Percentiles rank a stretch among this genome's conserved stretches.
Evolutionary conservation across 2,329 filamentous ascomycete species (phyloP).

Genomic region (Scedosporium apiospermum): DNA sequence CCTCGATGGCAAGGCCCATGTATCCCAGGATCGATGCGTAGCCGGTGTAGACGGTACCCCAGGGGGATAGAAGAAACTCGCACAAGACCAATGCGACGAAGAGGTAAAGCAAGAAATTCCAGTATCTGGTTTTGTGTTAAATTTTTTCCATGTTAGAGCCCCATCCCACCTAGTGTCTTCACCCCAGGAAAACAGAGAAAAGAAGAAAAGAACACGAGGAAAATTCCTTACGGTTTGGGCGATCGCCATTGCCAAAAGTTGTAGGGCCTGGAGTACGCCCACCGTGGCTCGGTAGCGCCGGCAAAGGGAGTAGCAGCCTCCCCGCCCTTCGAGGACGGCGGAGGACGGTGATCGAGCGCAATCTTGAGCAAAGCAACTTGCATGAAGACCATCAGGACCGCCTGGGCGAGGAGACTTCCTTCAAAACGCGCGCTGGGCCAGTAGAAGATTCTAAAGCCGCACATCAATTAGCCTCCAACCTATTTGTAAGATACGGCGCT

Average conservation of each 20-base stretch:
- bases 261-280: constrained; percentile 47
- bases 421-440: constrained; percentile 60
- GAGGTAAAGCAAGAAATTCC: constrained; percentile 66
- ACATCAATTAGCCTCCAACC: neutral
- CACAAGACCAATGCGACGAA: constrained; percentile 49
- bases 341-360: constrained; percentile 57
- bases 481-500: neutral
- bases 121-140: constrained; percentile 45
- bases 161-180: neutral
- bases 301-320: constrained; percentile 55
- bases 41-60: constrained; percentile 45
- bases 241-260: constrained; percentile 78
- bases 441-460: constrained; percentile 53
- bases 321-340: constrained; percentile 49
- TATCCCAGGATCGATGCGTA: constrained; percentile 65
- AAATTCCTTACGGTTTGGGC: constrained; percentile 48
- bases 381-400: constrained; percentile 55
- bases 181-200: neutral
- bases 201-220: neutral
- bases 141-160: neutral
- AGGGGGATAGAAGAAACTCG: constrained; percentile 57
- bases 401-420: constrained; percentile 52
- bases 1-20: constrained; percentile 69
- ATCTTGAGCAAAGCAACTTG: constrained; percentile 57
- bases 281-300: constrained; percentile 15